These are phyloP conservation scores for Populus deltoides DNA, from an alignment of 345 rosid species.

Conservation along the genomic window DNA sequence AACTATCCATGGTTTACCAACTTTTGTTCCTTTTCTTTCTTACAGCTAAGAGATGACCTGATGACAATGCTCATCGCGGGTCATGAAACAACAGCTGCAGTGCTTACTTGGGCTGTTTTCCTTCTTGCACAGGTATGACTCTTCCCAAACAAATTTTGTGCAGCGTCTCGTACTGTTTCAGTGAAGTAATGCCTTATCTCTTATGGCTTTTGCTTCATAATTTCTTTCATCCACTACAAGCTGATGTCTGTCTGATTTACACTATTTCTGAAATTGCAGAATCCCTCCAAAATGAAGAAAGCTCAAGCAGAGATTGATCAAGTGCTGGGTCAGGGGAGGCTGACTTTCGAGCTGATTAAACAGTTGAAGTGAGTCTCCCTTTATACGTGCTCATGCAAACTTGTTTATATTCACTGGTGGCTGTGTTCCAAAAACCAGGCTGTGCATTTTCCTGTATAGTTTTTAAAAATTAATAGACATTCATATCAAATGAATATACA, in stretches of 20 bases:
- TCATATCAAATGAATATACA: too few relatives aligned
- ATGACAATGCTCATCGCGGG: slow-evolving; percentile 97
- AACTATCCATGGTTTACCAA: not conserved
- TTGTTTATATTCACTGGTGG: slow-evolving; percentile 1
- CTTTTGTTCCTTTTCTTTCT: slow-evolving; percentile 4
- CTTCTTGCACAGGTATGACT: slow-evolving; percentile 76
- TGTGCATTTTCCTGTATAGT: not conserved
- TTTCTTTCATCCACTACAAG: not conserved
- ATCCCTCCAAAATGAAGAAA: slow-evolving; percentile 69
- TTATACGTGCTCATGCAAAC: slow-evolving; percentile 1
- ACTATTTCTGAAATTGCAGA: slow-evolving; percentile 40
- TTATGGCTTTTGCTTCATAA: not conserved
- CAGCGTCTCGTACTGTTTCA: not conserved
- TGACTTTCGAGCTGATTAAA: slow-evolving; percentile 64
- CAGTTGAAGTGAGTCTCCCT: slow-evolving; percentile 60
- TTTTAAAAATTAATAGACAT: not conserved
- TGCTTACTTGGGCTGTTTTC: slow-evolving; percentile 94
- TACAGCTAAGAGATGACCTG: slow-evolving; percentile 86
- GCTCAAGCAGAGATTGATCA: slow-evolving; percentile 87
- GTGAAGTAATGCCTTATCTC: not conserved
- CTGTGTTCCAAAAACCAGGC: not conserved
- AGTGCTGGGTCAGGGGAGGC: slow-evolving; percentile 61
- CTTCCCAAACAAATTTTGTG: slow-evolving; percentile 8
- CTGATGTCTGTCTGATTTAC: slow-evolving; percentile 5
- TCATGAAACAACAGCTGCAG: slow-evolving; percentile 96